Base-by-base conservation (phyloP, 176 grass and related monocot species). In the Rhynchospora tenuis region DNA sequence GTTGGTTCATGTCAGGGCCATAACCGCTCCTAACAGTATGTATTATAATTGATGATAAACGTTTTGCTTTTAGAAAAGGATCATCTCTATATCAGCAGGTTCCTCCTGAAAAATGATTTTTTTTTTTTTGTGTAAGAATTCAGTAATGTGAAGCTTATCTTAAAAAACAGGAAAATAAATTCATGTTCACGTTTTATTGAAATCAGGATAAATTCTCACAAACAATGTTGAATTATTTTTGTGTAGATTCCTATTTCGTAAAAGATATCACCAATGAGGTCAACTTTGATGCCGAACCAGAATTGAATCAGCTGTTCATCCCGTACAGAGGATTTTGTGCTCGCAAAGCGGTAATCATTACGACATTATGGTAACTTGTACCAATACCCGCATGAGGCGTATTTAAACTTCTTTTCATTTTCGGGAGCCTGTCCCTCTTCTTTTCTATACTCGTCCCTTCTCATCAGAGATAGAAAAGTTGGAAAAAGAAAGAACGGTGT, bases 271-370 rank as follows among this genome's bases (percentile, higher is more conserved):
- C 43, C 51, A 66, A 55, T 31, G 86, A 87, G 2, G 46, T 78
- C 15, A 80, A 86, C 77, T 88, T 89, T 62, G 85, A 97, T 6
- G 58, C 1, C 15, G 91, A 97, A n/a, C 59, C 81, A 83, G 91
- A 97, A 59, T 86, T 92, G 56, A 51, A 69, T 47, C 89, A 94
- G 2, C 47, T 97, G 19, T 97, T 97, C 64, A 79, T 90, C 48
- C 86, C 89, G 12, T 92, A 90, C 68, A 87, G 91, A 82, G 94
- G 94, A 42, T 97, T 94, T 73, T 97, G 91, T 57, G 94, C 94
- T 79, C 91, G 94, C 24, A 97, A 94, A 92, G 89, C 91, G 86
- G 91, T 97, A 86, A 86, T 87, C 58, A 43, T 3, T 8, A 51
- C 51, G 50, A 24, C 71, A 74, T 51, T 26, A 74, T 52, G 22